Conservation (phyloP, 208 protist genomes). For the Trypanosoma caninum region DNA sequence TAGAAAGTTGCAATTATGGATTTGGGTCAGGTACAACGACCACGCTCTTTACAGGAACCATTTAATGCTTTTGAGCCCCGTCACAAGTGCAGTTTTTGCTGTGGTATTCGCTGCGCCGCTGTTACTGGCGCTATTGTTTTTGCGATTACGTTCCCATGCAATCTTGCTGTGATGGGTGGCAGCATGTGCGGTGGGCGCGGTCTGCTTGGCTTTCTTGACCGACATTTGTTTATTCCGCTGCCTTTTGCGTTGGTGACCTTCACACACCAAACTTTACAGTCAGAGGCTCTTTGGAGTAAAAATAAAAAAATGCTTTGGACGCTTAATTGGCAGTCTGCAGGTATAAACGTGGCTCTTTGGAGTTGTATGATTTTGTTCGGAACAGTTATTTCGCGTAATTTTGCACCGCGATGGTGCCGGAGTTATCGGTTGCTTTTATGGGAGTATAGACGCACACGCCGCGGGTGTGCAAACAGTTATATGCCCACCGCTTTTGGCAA, state of each 20-base stretch:
- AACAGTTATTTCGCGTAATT: constrained; percentile 47
- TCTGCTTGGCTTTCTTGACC: constrained; percentile 55
- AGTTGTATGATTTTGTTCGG: constrained; percentile 12
- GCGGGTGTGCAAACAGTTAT: constrained; percentile 60
- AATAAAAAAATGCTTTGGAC: constrained; percentile 70
- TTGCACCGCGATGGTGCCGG: constrained; percentile 35
- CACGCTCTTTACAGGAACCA: constrained; percentile 34
- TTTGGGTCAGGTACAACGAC: constrained; percentile 54
- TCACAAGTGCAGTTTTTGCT: constrained; percentile 76
- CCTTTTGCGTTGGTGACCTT: constrained; percentile 70
- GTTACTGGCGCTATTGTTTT: constrained; percentile 35
- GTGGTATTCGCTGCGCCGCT: constrained; percentile 48
- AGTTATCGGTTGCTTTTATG: constrained; percentile 74
- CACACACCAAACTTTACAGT: constrained; percentile 78
- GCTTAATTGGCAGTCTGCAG: constrained; percentile 60
- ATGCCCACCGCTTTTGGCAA: constrained; percentile 58
- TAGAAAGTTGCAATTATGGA: constrained; percentile 35
- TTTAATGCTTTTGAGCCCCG: constrained; percentile 58
- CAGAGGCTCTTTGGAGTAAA: constrained; percentile 82
- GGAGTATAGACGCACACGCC: constrained; percentile 66
- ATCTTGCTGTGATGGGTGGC: constrained; percentile 42
- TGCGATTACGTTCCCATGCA: constrained; percentile 59
- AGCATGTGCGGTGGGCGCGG: constrained; percentile 46
- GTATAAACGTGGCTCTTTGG: constrained; percentile 65
- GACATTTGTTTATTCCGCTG: constrained; percentile 56